Percentiles rank a stretch among this genome's conserved stretches.
Conservation (phyloP, 768 basidiomycete species). For the Mycena sanguinolenta region DNA sequence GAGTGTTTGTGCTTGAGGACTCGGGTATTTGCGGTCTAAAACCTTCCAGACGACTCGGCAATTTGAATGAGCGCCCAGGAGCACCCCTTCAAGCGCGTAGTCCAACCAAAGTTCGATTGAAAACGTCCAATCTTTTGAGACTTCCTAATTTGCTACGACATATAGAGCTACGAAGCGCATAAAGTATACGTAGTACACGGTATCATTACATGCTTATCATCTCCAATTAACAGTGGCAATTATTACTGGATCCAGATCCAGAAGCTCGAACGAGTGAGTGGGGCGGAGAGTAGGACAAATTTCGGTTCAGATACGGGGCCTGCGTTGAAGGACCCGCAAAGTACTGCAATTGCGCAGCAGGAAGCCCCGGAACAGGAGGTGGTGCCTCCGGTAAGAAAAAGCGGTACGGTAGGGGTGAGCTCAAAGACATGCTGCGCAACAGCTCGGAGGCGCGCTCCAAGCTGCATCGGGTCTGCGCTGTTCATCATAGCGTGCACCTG, state of each 20-base stretch:
- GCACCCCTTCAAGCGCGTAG: too few species aligned
- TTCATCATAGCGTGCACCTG: constrained; percentile 92
- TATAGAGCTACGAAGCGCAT: constrained; percentile 33
- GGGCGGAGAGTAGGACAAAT: constrained; percentile 33
- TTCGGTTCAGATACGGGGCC: constrained; percentile 27
- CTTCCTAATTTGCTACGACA: constrained; percentile 18
- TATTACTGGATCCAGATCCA: constrained; percentile 37
- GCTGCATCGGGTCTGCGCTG: constrained; percentile 58
- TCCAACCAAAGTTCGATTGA: too few species aligned
- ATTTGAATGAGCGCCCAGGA: too few species aligned
- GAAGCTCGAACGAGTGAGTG: constrained; percentile 28
- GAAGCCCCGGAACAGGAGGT: neutral
- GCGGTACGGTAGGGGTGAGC: constrained; percentile 57
- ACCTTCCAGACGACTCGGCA: too few species aligned
- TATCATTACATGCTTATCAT: constrained; percentile 36
- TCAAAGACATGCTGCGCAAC: constrained; percentile 83
- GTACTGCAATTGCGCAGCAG: constrained; percentile 17
- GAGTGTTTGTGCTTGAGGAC: too few species aligned
- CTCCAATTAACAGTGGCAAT: too few species aligned
- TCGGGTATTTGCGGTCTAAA: too few species aligned
- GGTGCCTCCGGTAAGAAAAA: constrained; percentile 23
- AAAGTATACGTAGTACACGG: constrained; percentile 31
- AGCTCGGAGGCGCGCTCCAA: constrained; percentile 59
- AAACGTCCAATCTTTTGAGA: too few species aligned
- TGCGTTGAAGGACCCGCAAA: constrained; percentile 3